A percentile compares a stretch with the other conserved stretches of the same genome.
These are phyloP conservation scores for Metschnikowia proteae DNA, from an alignment of 805 yeast species.

Conservation along the genomic window DNA sequence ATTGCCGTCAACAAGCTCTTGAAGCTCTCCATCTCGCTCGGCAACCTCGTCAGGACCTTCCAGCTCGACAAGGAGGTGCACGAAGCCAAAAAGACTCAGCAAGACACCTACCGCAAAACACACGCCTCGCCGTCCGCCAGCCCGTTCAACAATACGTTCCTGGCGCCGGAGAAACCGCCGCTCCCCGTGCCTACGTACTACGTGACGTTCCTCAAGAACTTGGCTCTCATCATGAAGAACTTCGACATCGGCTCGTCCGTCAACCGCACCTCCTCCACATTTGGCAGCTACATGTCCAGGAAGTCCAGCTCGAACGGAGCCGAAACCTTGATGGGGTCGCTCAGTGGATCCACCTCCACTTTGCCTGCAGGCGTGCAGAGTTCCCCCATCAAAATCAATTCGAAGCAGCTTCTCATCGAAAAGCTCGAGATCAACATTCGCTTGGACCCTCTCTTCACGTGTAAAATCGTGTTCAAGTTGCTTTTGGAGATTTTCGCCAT, in stretches of 20 bases:
- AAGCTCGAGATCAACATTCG: slow-evolving; percentile 42
- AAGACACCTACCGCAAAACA: slow-evolving; percentile 5
- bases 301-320: background rate
- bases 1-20: slow-evolving; percentile 35
- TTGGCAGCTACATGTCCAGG: background rate
- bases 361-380: slow-evolving; percentile 11
- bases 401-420: slow-evolving; percentile 40
- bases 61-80: slow-evolving; percentile 32
- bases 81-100: slow-evolving; percentile 22
- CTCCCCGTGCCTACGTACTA: slow-evolving; percentile 21
- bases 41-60: slow-evolving; percentile 36
- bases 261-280: slow-evolving; percentile 2
- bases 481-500: slow-evolving; percentile 26
- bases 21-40: slow-evolving; percentile 41
- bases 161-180: background rate
- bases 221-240: slow-evolving; percentile 32
- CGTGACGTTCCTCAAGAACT: slow-evolving; percentile 32
- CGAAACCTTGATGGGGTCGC: slow-evolving; percentile 3
- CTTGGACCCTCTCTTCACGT: slow-evolving; percentile 37
- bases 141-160: slow-evolving; percentile 14
- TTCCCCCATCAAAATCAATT: slow-evolving; percentile 39
- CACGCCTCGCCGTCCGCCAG: slow-evolving; percentile 3
- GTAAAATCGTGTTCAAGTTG: slow-evolving; percentile 32
- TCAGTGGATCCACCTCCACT: slow-evolving; percentile 5
- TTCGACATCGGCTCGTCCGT: slow-evolving; percentile 33